phyloP scores from a whole-genome alignment of 2,329 filamentous ascomycete species.

The Monilinia polystroma region DNA sequence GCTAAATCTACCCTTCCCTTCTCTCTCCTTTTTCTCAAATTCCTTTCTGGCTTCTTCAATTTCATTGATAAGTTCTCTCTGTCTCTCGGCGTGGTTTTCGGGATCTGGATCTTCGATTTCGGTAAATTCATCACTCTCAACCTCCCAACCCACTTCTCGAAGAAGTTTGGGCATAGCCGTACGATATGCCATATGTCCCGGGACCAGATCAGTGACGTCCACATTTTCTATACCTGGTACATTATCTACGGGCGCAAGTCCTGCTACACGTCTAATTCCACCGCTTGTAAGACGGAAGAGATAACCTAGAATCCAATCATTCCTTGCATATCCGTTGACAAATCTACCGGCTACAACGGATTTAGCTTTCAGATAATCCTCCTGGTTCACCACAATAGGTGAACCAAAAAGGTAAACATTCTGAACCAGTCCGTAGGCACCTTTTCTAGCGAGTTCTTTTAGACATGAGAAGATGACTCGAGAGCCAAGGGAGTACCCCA shows the following conservation, averaged over 20 bases:
- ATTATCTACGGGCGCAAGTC: slow-evolving; percentile 71
- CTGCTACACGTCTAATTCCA: slow-evolving; percentile 84
- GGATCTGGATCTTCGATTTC: slow-evolving; percentile 98
- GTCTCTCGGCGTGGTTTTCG: slow-evolving; percentile 82
- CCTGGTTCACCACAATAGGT: slow-evolving; percentile 85
- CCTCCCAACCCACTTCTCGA: slow-evolving; percentile 83
- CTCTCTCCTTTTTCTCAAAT: slow-evolving; percentile 72
- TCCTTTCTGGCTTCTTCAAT: slow-evolving; percentile 92
- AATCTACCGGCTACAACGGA: slow-evolving; percentile 91
- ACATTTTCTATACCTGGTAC: slow-evolving; percentile 86
- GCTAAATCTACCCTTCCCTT: slow-evolving; percentile 60
- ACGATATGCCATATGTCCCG: slow-evolving; percentile 96
- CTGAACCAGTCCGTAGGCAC: slow-evolving; percentile 83
- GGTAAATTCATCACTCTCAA: slow-evolving; percentile 89
- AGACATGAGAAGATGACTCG: slow-evolving; percentile 91
- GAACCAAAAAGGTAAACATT: slow-evolving; percentile 96
- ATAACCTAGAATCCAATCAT: slow-evolving; percentile 97
- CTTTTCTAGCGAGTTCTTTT: slow-evolving; percentile 78
- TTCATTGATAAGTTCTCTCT: slow-evolving; percentile 91
- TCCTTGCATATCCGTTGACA: slow-evolving; percentile 89
- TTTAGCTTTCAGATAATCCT: slow-evolving; percentile 79
- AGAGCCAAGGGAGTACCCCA: slow-evolving; percentile 91
- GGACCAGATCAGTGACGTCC: slow-evolving; percentile 80
- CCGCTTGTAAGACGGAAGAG: slow-evolving; percentile 92
- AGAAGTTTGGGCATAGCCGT: slow-evolving; percentile 85